A percentile compares a stretch with the other conserved stretches of the same genome.
Conservation (phyloP, 2,329 filamentous ascomycete genomes). For the Bipolaris zeicola region DNA sequence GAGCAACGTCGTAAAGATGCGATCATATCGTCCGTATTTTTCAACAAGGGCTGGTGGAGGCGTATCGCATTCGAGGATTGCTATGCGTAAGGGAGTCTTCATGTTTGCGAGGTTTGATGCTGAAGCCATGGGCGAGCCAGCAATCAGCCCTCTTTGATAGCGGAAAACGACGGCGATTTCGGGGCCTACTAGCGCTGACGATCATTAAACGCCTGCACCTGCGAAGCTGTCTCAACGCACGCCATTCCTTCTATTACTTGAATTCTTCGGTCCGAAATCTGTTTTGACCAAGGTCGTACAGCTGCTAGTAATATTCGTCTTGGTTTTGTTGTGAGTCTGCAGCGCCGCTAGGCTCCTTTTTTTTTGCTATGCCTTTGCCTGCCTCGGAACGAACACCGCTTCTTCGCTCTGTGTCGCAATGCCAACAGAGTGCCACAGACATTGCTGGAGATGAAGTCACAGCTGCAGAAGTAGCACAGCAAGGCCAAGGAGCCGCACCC, state of each 20-base stretch:
- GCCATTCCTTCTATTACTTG: neutral
- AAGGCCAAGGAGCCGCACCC: constrained; percentile 30
- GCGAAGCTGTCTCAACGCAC: constrained; percentile 4
- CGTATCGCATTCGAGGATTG: constrained; percentile 86
- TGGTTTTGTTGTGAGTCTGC: neutral
- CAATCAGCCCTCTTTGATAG: neutral
- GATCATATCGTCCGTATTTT: constrained; percentile 74
- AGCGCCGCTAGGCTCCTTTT: neutral
- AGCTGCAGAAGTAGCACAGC: constrained; percentile 29
- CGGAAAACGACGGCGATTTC: constrained; percentile 21
- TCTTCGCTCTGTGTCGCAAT: constrained; percentile 25
- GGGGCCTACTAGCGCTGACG: constrained; percentile 18
- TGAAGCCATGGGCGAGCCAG: neutral
- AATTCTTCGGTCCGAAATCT: neutral
- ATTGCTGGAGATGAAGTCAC: constrained; percentile 30
- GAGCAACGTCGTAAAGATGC: constrained; percentile 61
- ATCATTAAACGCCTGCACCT: constrained; percentile 6
- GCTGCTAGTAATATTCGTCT: neutral
- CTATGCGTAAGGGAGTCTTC: constrained; percentile 68
- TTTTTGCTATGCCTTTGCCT: constrained; percentile 19
- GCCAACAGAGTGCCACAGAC: constrained; percentile 23
- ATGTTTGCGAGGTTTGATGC: constrained; percentile 22
- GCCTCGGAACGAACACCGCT: constrained; percentile 44
- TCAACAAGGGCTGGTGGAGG: constrained; percentile 68
- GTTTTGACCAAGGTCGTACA: neutral